phyloP scores from a whole-genome alignment of 176 grass and related monocot genomes.

The Eleusine indica region DNA sequence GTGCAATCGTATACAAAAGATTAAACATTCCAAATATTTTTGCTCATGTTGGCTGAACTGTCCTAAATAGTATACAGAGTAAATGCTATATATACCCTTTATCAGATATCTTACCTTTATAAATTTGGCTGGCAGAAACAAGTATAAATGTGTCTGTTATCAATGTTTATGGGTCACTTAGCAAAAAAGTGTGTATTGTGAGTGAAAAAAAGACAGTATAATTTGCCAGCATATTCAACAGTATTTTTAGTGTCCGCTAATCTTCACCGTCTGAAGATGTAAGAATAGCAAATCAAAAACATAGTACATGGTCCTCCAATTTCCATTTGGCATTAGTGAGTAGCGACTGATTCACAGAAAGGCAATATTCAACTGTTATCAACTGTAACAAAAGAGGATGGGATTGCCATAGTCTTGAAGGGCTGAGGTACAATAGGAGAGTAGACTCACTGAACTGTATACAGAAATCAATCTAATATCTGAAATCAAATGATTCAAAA shows the following conservation, averaged over 20 bases:
- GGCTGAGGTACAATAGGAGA: neutral
- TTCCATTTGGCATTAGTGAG: neutral
- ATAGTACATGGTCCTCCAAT: neutral
- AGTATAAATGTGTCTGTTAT: neutral
- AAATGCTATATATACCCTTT: neutral
- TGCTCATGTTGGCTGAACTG: neutral
- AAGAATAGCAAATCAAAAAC: neutral
- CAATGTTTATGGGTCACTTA: neutral
- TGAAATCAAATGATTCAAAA: neutral
- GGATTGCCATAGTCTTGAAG: no score
- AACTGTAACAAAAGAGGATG: neutral
- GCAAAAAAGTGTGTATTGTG: neutral
- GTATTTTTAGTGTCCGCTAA: neutral
- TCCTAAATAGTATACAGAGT: neutral
- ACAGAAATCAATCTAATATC: no score
- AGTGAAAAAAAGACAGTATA: neutral
- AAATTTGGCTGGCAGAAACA: conserved; percentile 21
- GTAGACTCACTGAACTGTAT: neutral
- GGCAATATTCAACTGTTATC: neutral
- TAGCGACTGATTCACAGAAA: neutral
- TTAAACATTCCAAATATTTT: neutral
- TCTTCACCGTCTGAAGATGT: neutral
- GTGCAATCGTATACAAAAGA: neutral
- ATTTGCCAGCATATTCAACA: conserved; percentile 20
- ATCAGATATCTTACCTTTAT: neutral